Evolutionary conservation across 176 grass and related monocot genomes (phyloP), one percentile per base, ranked within the genome.

Genomic region (Carex kokanica): DNA sequence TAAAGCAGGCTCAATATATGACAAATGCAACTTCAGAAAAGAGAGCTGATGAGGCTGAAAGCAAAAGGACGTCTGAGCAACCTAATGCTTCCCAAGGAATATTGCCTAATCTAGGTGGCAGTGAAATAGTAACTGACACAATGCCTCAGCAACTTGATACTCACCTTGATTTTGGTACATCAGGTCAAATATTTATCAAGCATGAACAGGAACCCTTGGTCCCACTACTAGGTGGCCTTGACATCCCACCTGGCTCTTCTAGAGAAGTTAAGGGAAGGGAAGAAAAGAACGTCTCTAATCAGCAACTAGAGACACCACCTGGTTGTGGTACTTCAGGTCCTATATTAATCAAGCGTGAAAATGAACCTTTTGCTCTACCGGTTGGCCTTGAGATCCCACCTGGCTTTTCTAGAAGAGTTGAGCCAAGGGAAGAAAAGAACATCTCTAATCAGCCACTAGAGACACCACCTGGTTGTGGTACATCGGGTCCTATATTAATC

Each of bases 311-410:
- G 9, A 49, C 45, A 2, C 45, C 45, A 11, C 45, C 2, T 49
- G 45, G 9, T 49, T 49, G 9, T 49, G 45, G 45, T 49, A 20
- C 38, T 47, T 15, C 49, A 55, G 12, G 13, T 54, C 49, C 10
- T 55, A 55, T 29, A 55, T 8, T 55, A 9, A 54, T 55, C 0
- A 47, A 77, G 51, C 40, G 6, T 31, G 49, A 77, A 54, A 55
- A 77, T 13, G 45, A 75, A 15, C 49, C 13, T 54, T 77, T 77
- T 24, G 24, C 49, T 32, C 51, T 77, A 17, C 24, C 73, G 18
- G 51, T 31, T 55, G 21, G 49, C 73, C 73, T 54, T 77, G 73
- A 77, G 73, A 77, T 77, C n/a, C 13, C 73, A 32, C 73, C 45
- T 77, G 47, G 47, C 14, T 77, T 31, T 24, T 77, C 49, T 53